Percentiles rank a stretch among this genome's conserved stretches.
phyloP scores from a whole-genome alignment of 208 protist genomes.

The Strigomonas culicis region DNA sequence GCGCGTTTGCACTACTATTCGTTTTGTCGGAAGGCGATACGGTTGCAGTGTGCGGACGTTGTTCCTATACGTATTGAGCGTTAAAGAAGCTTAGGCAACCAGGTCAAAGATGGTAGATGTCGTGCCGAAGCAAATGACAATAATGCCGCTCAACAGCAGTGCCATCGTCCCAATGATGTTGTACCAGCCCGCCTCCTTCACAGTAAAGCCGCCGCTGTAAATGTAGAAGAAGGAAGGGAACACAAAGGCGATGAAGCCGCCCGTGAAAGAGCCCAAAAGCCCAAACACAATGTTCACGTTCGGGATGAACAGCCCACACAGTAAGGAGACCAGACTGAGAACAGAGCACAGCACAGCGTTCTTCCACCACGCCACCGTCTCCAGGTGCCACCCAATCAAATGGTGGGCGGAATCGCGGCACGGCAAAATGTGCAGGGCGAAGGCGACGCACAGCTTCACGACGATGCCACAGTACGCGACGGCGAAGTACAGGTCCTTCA shows the following conservation, averaged over 20 bases:
- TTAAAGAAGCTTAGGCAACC: conserved; percentile 14
- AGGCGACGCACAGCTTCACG: conserved; percentile 69
- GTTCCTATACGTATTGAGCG: background rate
- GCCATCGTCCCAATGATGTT: conserved; percentile 34
- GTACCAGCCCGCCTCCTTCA: conserved; percentile 28
- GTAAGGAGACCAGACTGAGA: conserved; percentile 36
- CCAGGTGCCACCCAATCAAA: conserved; percentile 44
- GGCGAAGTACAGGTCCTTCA: conserved; percentile 47
- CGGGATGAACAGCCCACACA: conserved; percentile 64
- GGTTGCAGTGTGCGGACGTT: background rate
- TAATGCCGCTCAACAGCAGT: conserved; percentile 43
- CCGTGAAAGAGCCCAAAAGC: conserved; percentile 58
- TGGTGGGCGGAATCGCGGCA: conserved; percentile 62
- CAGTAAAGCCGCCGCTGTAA: conserved; percentile 43
- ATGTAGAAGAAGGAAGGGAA: conserved; percentile 77
- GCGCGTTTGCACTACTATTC: background rate
- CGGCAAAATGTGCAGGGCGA: conserved; percentile 63
- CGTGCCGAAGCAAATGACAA: conserved; percentile 56
- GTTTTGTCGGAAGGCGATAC: background rate
- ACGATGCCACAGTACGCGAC: conserved; percentile 67
- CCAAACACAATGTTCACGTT: conserved; percentile 74
- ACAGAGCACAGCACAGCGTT: conserved; percentile 37
- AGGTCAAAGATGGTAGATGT: conserved; percentile 50
- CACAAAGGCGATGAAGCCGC: conserved; percentile 63
- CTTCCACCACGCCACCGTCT: conserved; percentile 52